phyloP scores from a whole-genome alignment of 495 filamentous ascomycete species.

The Podospora australis region DNA sequence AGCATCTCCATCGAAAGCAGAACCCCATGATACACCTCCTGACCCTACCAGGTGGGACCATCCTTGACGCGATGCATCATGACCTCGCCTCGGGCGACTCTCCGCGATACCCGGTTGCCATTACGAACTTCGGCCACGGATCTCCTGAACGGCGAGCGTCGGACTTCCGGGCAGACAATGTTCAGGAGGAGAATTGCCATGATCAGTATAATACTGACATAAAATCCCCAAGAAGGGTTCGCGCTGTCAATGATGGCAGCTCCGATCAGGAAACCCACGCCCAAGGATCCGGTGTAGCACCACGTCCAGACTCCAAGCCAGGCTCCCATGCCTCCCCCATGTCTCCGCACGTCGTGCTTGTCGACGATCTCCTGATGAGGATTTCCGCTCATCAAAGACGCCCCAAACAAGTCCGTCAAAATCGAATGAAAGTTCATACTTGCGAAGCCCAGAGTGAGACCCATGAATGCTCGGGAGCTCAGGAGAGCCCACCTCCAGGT shows the following conservation, averaged over 20 bases:
- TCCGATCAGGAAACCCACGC: conserved; percentile 62
- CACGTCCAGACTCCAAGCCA: conserved; percentile 76
- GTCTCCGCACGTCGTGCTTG: conserved; percentile 55
- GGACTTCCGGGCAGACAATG: conserved; percentile 57
- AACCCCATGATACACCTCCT: conserved; percentile 68
- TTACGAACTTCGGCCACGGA: conserved; percentile 57
- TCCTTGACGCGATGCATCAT: conserved; percentile 64
- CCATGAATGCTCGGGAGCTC: conserved; percentile 55
- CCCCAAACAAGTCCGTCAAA: conserved; percentile 67
- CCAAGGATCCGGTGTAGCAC: conserved; percentile 61
- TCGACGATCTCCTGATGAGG: conserved; percentile 65
- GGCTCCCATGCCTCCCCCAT: conserved; percentile 67
- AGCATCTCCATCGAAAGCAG: conserved; percentile 60
- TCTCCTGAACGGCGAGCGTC: conserved; percentile 56
- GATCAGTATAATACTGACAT: conserved; percentile 57
- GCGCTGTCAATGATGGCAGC: conserved; percentile 54
- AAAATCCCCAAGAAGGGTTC: conserved; percentile 66
- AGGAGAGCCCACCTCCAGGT: conserved; percentile 55
- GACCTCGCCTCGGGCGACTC: conserved; percentile 64
- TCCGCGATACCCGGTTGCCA: conserved; percentile 46
- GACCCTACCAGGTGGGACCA: conserved; percentile 65
- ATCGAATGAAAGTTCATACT: conserved; percentile 68
- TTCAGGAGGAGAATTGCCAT: conserved; percentile 57
- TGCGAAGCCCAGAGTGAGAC: conserved; percentile 63
- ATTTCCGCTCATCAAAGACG: conserved; percentile 60